Base-by-base conservation (phyloP, 2,329 filamentous ascomycete genomes). In the Macrophomina phaseolina region DNA sequence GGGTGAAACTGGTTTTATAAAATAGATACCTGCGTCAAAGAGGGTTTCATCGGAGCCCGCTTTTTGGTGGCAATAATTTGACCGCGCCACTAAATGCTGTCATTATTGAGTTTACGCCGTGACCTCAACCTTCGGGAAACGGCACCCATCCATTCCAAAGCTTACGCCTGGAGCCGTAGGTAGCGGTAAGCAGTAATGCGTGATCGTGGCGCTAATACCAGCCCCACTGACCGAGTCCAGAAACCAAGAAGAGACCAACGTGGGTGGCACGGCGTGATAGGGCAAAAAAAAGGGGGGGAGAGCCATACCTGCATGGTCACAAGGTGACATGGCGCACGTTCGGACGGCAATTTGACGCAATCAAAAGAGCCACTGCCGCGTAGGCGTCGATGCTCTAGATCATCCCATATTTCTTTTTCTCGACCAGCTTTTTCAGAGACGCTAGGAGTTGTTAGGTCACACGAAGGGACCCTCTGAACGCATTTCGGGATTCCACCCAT, bases 111-210 rank as follows among this genome's bases (percentile, higher is more conserved):
- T 36, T 23, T 4, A 14, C 40, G 58, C 58, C 11, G 30, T 42
- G 45, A 30, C 16, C 45, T 62, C 58, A 49, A 38, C 42, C 58
- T 62, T 62, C 58, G 49, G 45, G 42, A 62, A 62, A 4, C 12
- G 46, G 58, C 42, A 16, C n/a, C 8, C 52, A 55, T 40, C 40
- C 40, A 7, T 60, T 40, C 23, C 23, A 49, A 45, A 45, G 40
- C 56, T 61, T 48, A 48, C 40, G 42, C 23, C 42, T 49, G 42
- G 30, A n/a, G 16, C 58, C 30, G 38, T 34, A 34, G 18, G 58
- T 62, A 42, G 42, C 58, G 58, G 58, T 62, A 62, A 62, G 58
- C 42, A 62, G 42, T 49, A 62, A 49, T 62, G 58, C 58, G 23
- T 30, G 58, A 34, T 12, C 12, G 58, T 45, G 58, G 58, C 58